Conservation (phyloP, 2,329 filamentous ascomycete genomes). For the Xylariales sp. region DNA sequence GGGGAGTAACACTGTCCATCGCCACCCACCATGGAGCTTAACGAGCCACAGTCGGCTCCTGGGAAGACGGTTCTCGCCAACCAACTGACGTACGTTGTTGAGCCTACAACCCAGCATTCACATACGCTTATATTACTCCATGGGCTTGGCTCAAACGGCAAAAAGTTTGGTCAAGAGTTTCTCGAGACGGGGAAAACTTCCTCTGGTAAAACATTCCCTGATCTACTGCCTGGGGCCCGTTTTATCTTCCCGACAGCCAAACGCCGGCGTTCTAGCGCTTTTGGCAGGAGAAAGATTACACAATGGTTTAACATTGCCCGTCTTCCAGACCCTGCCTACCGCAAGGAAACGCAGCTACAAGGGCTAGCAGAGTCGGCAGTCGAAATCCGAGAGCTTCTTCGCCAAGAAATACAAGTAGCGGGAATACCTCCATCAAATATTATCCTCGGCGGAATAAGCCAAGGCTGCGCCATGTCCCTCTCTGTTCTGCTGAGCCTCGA, state of each 20-base stretch:
- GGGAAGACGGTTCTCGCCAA: not conserved
- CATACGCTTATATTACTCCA: constrained; percentile 42
- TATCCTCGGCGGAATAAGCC: constrained; percentile 64
- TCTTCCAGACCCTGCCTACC: constrained; percentile 54
- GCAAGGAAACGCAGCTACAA: constrained; percentile 56
- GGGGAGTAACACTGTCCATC: too few relatives aligned
- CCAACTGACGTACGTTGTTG: constrained; percentile 38
- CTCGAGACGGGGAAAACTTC: constrained; percentile 48
- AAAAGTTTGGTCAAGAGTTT: constrained; percentile 50
- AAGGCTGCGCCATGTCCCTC: constrained; percentile 62
- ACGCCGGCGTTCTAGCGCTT: constrained; percentile 56
- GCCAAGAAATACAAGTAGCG: constrained; percentile 47
- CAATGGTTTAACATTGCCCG: constrained; percentile 65
- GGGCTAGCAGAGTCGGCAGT: constrained; percentile 57
- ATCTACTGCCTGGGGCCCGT: constrained; percentile 53
- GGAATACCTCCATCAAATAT: constrained; percentile 53
- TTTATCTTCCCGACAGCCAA: constrained; percentile 65
- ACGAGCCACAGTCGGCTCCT: constrained; percentile 17
- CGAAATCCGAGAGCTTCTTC: constrained; percentile 52
- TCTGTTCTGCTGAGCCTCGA: constrained; percentile 56
- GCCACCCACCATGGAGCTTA: constrained; percentile 11
- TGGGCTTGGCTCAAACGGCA: constrained; percentile 39
- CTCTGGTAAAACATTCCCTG: constrained; percentile 48
- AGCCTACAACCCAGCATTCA: constrained; percentile 38
- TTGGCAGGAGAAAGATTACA: constrained; percentile 57